Conservation (phyloP, 306 rosid species). For the Calophaca sinica region DNA sequence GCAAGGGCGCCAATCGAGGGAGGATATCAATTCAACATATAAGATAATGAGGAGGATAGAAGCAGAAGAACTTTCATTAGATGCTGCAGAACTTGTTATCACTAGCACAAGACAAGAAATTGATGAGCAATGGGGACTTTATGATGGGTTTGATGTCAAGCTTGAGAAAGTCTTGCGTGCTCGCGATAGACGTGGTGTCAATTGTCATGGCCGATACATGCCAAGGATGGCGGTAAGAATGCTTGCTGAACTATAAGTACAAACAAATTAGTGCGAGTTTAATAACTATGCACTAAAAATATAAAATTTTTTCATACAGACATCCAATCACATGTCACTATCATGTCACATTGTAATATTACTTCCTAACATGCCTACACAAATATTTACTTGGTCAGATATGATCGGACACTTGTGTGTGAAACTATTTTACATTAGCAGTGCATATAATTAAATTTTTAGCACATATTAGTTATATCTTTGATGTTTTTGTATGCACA, state of each 20-base stretch:
- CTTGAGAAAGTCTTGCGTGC: conserved; percentile 91
- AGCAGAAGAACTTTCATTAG: conserved; percentile 90
- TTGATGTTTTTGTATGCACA: conserved; percentile 8
- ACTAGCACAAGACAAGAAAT: conserved; percentile 91
- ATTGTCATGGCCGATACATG: conserved; percentile 86
- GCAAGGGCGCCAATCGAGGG: conserved; percentile 91
- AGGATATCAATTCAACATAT: conserved; percentile 88
- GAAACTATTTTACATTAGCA: background rate
- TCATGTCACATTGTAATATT: background rate
- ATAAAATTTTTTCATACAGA: too few relatives aligned
- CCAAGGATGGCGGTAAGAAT: conserved; percentile 91
- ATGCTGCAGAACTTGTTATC: conserved; percentile 90
- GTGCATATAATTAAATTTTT: too few relatives aligned
- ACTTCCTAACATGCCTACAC: background rate
- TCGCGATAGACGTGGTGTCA: conserved; percentile 83
- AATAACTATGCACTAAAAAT: too few relatives aligned
- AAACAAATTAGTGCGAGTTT: too few relatives aligned
- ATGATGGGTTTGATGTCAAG: conserved; percentile 93
- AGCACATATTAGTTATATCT: conserved; percentile 6
- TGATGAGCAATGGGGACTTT: conserved; percentile 96
- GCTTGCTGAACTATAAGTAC: background rate
- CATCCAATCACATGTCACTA: too few relatives aligned
- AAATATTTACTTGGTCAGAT: too few relatives aligned
- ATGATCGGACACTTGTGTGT: background rate
- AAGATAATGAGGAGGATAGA: conserved; percentile 93